Conservation (phyloP, 768 basidiomycete genomes). For the Serendipita vermifera region DNA sequence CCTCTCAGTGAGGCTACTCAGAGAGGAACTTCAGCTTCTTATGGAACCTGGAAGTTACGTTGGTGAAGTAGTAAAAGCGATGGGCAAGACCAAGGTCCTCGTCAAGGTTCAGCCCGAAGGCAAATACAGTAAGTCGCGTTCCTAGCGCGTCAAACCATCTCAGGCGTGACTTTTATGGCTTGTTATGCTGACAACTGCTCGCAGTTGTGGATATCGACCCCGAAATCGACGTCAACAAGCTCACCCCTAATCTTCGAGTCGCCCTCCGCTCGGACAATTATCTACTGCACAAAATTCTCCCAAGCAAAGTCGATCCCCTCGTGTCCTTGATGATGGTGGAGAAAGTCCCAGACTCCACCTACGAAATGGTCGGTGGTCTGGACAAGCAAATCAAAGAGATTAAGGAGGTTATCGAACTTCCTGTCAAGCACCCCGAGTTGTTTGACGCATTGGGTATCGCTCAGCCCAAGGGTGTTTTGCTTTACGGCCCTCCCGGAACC, state of each 20-base stretch:
- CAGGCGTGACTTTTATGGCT: neutral
- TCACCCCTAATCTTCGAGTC: slow-evolving; percentile 81
- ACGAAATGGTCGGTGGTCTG: slow-evolving; percentile 98
- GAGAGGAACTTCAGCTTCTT: slow-evolving; percentile 85
- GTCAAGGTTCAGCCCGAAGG: slow-evolving; percentile 99
- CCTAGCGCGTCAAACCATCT: neutral
- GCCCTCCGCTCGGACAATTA: slow-evolving; percentile 94
- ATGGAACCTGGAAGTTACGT: slow-evolving; percentile 97
- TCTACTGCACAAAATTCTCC: slow-evolving; percentile 90
- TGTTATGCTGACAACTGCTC: too few species aligned
- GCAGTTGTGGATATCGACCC: slow-evolving; percentile 87
- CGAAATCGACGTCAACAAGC: slow-evolving; percentile 64
- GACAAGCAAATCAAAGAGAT: slow-evolving; percentile 98
- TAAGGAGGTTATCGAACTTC: slow-evolving; percentile 96
- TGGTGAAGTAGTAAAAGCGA: slow-evolving; percentile 94
- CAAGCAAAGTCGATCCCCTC: slow-evolving; percentile 95
- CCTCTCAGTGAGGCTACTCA: slow-evolving; percentile 59
- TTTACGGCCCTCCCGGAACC: slow-evolving; percentile 93
- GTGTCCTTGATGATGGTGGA: slow-evolving; percentile 99
- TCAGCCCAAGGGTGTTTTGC: slow-evolving; percentile 89
- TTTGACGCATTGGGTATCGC: slow-evolving; percentile 95
- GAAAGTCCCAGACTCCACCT: slow-evolving; percentile 97
- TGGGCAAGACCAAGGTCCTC: slow-evolving; percentile 98
- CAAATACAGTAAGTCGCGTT: slow-evolving; percentile 73
- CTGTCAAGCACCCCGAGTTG: slow-evolving; percentile 93